Evolutionary conservation across 306 rosid species (phyloP).

Genomic region (Elaeagnus macrophylla): DNA sequence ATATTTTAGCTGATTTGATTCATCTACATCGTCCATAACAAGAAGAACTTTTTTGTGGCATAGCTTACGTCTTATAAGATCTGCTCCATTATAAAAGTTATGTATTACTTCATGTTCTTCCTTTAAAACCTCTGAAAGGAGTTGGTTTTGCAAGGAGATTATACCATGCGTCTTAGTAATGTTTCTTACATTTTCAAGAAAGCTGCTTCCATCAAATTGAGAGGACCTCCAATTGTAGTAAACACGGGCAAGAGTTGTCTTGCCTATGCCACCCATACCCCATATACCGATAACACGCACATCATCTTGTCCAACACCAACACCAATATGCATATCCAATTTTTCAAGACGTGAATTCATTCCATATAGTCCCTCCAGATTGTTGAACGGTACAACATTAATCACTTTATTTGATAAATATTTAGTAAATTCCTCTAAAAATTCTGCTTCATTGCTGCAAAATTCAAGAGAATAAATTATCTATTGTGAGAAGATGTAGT

Average conservation of each 20-base stretch:
- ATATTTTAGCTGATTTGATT: neutral
- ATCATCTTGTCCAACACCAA: too few species aligned
- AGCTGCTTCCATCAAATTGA: constrained; percentile 10
- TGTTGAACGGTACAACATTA: neutral
- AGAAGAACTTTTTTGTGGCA: neutral
- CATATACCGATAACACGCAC: neutral
- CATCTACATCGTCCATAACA: constrained; percentile 2
- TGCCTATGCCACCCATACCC: too few species aligned
- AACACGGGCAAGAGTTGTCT: too few species aligned
- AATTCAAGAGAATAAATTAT: too few species aligned
- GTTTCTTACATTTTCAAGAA: constrained; percentile 7
- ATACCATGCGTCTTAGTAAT: neutral
- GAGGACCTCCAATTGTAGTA: too few species aligned
- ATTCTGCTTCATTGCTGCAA: neutral
- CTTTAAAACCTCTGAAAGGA: constrained; percentile 5
- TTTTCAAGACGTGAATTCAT: neutral
- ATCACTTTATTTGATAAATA: neutral
- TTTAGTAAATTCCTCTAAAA: neutral
- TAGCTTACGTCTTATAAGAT: neutral
- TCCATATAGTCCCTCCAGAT: neutral
- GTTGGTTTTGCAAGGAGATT: constrained; percentile 1
- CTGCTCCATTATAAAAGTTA: constrained; percentile 7
- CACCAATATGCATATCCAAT: neutral
- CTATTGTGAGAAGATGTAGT: too few species aligned
- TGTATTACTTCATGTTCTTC: neutral